Conservation (phyloP, 208 protist genomes). For the Crithidia expoeki region DNA sequence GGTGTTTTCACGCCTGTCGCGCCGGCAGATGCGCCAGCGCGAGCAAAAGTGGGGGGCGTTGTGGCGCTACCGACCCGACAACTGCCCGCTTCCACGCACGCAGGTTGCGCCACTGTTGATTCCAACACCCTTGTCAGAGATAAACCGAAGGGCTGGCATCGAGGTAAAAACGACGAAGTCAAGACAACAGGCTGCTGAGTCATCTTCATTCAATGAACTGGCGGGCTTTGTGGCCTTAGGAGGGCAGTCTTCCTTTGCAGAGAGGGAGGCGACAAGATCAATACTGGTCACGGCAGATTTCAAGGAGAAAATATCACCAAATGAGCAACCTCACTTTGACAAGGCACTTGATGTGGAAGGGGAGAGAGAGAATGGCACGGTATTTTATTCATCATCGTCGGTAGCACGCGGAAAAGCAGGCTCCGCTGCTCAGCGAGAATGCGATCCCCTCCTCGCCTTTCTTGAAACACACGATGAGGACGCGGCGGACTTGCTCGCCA, state of each 20-base stretch:
- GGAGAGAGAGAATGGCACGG: not conserved
- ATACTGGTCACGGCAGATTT: too few species aligned
- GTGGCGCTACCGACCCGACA: constrained; percentile 46
- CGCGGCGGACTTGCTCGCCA: constrained; percentile 70
- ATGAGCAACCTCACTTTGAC: too few species aligned
- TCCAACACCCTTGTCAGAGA: not conserved
- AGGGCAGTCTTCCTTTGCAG: too few species aligned
- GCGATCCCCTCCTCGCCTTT: constrained; percentile 68
- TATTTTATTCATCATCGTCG: not conserved
- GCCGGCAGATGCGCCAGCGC: constrained; percentile 50
- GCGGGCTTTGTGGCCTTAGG: too few species aligned
- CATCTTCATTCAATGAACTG: too few species aligned
- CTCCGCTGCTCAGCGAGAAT: not conserved
- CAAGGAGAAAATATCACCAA: too few species aligned
- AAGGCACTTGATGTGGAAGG: too few species aligned
- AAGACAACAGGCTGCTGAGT: too few species aligned
- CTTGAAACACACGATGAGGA: constrained; percentile 75
- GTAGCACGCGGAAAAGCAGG: not conserved
- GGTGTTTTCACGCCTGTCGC: constrained; percentile 22
- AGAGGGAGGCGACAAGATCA: too few species aligned
- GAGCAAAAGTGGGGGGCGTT: constrained; percentile 47
- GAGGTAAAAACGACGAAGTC: too few species aligned
- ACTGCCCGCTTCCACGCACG: not conserved
- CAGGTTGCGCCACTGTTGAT: not conserved
- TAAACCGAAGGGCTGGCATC: not conserved